Conservation (phyloP, 345 rosid genomes). For the Lumnitzera littorea region DNA sequence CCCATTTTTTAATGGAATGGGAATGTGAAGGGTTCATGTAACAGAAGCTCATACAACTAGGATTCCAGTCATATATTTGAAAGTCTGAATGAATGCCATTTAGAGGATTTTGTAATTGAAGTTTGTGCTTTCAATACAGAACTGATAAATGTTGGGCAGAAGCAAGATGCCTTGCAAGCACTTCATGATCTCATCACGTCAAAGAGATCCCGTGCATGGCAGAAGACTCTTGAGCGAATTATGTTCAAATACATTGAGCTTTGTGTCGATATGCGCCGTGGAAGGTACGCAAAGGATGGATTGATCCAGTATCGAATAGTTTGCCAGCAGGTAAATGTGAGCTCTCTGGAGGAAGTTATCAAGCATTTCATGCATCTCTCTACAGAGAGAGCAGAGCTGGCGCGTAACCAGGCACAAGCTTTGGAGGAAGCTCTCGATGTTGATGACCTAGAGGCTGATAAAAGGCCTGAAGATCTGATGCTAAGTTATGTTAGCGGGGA, state of each 20-base stretch:
- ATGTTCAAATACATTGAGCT: conserved; percentile 98
- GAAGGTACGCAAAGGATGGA: conserved; percentile 96
- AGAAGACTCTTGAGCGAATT: conserved; percentile 78
- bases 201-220: conserved; percentile 94
- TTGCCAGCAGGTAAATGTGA: conserved; percentile 93
- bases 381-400: conserved; percentile 96
- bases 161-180: conserved; percentile 89
- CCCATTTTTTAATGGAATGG: too few relatives aligned
- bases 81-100: background rate
- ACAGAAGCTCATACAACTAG: background rate
- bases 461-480: conserved; percentile 94
- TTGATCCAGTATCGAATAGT: conserved; percentile 88
- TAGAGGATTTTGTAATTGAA: conserved; percentile 1
- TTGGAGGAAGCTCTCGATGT: conserved; percentile 98
- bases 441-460: conserved; percentile 98
- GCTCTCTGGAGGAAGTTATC: conserved; percentile 96
- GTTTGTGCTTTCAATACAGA: conserved; percentile 32
- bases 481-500: conserved; percentile 98
- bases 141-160: conserved; percentile 95
- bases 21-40: too few relatives aligned
- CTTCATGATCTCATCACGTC: conserved; percentile 89
- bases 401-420: conserved; percentile 87
- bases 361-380: conserved; percentile 93
- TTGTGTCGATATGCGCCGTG: conserved; percentile 88
- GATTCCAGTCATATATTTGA: background rate